Base-by-base conservation (phyloP, 2,329 filamentous ascomycete genomes). In the Sporothrix euskadiensis region DNA sequence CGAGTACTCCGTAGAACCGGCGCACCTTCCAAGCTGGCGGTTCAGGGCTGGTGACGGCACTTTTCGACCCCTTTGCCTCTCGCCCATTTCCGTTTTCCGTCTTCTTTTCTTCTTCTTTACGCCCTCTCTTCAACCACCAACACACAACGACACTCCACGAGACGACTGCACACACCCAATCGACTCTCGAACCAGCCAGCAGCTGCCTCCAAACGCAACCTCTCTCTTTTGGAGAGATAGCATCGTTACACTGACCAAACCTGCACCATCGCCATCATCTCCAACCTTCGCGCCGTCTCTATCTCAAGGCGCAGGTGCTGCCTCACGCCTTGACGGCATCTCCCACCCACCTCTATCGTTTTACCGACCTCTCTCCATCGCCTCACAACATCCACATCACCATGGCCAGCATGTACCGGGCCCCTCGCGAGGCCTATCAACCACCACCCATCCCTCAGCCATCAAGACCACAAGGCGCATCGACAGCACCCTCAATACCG, bases 391-490 rank as follows among this genome's bases (percentile, higher is more conserved):
- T 26, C 26, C 39, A 68, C 59, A 19, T 39, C 54, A 65, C 26
- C 19, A 89, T 89, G 88, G 88, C 87, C 76, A 89, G 86, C 79
- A 85, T 89, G 78, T 89, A 89, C 77, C 84, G 87, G 75, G 87
- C 87, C 71, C 83, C 85, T 69, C 84, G 87, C 74, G 88, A 89
- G 80, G 84, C 84, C 76, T 89, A 89, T 76, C 87, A 88, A 77
- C 86, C 88, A 72, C 87, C 88, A 16, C 80, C 81, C 44, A 77
- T 86, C 2, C 77, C 83, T 75, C 75, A 82, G 78, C 78, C 78
- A 78, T 78, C 78, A 7, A 69, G 59, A 57, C 54, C 59, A 9
- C 35, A 63, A 32, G 35, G 7, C 56, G 65, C 49, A 16, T 30
- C 57, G 39, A 39, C 56, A 7, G 39, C 68, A 7, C 56, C 69